Percentiles rank a stretch among this genome's conserved stretches.
phyloP scores from a whole-genome alignment of 2,329 filamentous ascomycete species.

The Pyricularia sp. region DNA sequence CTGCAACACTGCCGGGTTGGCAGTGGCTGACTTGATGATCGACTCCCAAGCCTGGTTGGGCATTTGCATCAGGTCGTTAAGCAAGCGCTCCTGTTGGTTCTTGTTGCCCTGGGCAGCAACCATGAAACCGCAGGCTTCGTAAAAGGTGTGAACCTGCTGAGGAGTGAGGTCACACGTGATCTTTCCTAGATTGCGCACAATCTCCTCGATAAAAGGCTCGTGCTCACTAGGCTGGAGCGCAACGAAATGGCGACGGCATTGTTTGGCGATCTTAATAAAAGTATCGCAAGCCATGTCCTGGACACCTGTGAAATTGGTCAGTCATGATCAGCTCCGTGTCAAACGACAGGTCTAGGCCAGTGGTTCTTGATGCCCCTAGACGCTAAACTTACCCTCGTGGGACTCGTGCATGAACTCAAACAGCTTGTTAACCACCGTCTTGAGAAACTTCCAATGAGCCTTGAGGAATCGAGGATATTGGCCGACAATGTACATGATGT shows the following conservation, averaged over 20 bases:
- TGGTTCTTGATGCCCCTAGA: not conserved
- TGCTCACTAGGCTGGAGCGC: constrained; percentile 87
- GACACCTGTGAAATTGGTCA: constrained; percentile 48
- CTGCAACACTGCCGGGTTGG: constrained; percentile 78
- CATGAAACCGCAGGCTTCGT: constrained; percentile 98
- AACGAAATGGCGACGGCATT: constrained; percentile 95
- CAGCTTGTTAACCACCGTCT: constrained; percentile 98
- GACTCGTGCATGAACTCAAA: constrained; percentile 99
- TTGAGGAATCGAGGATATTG: constrained; percentile 98
- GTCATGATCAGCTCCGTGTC: constrained; percentile 8
- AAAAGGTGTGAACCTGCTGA: constrained; percentile 97
- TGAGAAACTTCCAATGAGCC: constrained; percentile 99
- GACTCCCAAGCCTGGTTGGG: constrained; percentile 93
- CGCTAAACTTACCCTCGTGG: constrained; percentile 67
- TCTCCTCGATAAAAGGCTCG: constrained; percentile 97
- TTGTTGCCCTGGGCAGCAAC: constrained; percentile 96
- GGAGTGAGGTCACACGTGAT: constrained; percentile 93
- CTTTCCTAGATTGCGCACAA: constrained; percentile 88
- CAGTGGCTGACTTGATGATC: constrained; percentile 82
- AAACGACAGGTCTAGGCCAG: not conserved
- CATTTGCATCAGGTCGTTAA: constrained; percentile 84
- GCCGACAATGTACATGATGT: constrained; percentile 99
- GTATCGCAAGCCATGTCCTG: constrained; percentile 99
- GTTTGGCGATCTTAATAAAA: constrained; percentile 98
- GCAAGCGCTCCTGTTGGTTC: constrained; percentile 81